Evolutionary conservation across 495 filamentous ascomycete species (phyloP), one percentile per base, ranked within the genome.

Genomic region (Penicillium lividum): DNA sequence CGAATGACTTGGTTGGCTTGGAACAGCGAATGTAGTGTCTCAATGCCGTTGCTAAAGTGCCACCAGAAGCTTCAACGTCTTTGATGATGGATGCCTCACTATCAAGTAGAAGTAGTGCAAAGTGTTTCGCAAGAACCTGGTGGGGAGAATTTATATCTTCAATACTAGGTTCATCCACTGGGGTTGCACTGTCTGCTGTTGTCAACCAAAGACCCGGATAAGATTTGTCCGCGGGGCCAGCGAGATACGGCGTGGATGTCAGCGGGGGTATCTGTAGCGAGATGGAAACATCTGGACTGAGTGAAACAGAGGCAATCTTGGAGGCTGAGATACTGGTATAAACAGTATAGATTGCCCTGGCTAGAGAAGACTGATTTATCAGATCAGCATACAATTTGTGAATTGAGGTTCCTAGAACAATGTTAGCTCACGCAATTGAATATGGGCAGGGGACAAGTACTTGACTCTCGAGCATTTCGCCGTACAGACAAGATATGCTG

Each of bases 211-310:
- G 77, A 0, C 93, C 92, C 45, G 80, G 84, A 67, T 82, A 86
- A 65, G 80, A 70, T 57, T 80, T 80, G 54, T 85, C 89, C 48
- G 79, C 85, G 3, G 87, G 82, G 5, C 82, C 81, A 11, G 90
- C 87, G 16, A 95, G 73, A 53, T 87, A 86, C 5, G 88, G 80
- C 5, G 90, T 86, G 34, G 90, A 91, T 28, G 87, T 88, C 10
- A 89, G 80, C 27, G 90, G 81, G 1, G 93, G 92, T 13, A 97
- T 94, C 68, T 97, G 93, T 18, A 97, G 81, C 1, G 90, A 93
- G 43, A 93, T 85, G 8, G 88, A 83, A 27, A 85, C 80, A 40
- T 72, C 72, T 3, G 77, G 77, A 52, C 82, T 84, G 49, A 90
- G 74, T 46, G 81, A 77, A 18, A 89, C 73, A 49, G 86, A 86